phyloP scores from a whole-genome alignment of 2,329 filamentous ascomycete species.

The Leptoxyphium fumago region DNA sequence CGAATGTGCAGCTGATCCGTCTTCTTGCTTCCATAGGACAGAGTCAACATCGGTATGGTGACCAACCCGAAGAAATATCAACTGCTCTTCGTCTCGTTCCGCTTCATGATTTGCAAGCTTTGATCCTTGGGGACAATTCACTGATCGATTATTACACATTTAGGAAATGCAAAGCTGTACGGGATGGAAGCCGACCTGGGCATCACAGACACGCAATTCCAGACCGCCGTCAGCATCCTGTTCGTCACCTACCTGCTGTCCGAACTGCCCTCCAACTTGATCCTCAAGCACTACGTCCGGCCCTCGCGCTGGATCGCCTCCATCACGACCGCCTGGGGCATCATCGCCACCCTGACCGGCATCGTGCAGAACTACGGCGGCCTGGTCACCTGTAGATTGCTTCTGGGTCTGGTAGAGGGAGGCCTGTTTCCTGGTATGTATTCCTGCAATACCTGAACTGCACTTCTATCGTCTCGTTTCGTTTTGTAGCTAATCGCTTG shows the following conservation, averaged over 20 bases:
- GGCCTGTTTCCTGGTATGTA: conserved; percentile 49
- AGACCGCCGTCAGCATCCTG: conserved; percentile 34
- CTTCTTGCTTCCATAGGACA: conserved; percentile 1
- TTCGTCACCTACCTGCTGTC: conserved; percentile 32
- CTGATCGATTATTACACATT: conserved; percentile 34
- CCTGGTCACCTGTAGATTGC: conserved; percentile 51
- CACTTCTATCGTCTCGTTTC: not conserved
- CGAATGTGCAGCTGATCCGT: too few species aligned
- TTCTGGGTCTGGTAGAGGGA: conserved; percentile 55
- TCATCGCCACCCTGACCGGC: conserved; percentile 56
- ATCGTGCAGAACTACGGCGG: conserved; percentile 50
- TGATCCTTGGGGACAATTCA: not conserved
- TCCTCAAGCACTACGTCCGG: conserved; percentile 29
- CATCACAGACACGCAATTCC: conserved; percentile 51
- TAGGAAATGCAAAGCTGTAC: conserved; percentile 52
- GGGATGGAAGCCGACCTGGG: conserved; percentile 47
- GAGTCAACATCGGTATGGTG: conserved; percentile 10
- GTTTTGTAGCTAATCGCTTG: not conserved
- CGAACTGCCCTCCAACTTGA: conserved; percentile 31
- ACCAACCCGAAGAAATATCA: too few species aligned
- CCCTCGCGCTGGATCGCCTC: conserved; percentile 34
- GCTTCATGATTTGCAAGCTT: too few species aligned
- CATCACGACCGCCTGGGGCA: conserved; percentile 45
- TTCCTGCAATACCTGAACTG: conserved; percentile 1
- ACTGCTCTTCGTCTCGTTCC: too few species aligned